phyloP scores from a whole-genome alignment of 495 filamentous ascomycete genomes.

The Rostrohypoxylon terebratum region DNA sequence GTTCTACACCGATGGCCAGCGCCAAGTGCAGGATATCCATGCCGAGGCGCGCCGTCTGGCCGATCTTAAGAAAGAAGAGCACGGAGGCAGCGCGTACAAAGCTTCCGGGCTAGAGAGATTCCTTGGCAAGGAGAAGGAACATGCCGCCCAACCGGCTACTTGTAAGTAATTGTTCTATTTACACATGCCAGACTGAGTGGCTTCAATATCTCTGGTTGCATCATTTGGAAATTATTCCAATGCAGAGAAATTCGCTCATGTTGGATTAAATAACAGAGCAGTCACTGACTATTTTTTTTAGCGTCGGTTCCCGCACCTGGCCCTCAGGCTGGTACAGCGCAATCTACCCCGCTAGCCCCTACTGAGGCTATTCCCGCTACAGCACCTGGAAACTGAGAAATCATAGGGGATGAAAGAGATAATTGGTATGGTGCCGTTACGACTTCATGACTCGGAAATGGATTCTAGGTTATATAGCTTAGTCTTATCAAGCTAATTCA shows the following conservation, averaged over 20 bases:
- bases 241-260: neutral
- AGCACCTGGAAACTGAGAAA: slow-evolving; percentile 41
- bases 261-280: neutral
- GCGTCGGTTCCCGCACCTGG: slow-evolving; percentile 40
- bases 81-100: slow-evolving; percentile 61
- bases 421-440: slow-evolving; percentile 16
- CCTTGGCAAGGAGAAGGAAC: slow-evolving; percentile 59
- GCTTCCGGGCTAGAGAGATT: slow-evolving; percentile 59
- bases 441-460: slow-evolving; percentile 31
- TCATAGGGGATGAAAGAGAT: slow-evolving; percentile 15
- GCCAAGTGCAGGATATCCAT: slow-evolving; percentile 93
- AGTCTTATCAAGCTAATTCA: slow-evolving; percentile 18
- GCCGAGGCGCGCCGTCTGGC: slow-evolving; percentile 87
- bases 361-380: slow-evolving; percentile 39
- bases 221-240: no score
- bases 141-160: slow-evolving; percentile 46
- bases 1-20: slow-evolving; percentile 84
- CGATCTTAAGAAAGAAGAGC: slow-evolving; percentile 82
- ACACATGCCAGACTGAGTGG: neutral
- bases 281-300: slow-evolving; percentile 7
- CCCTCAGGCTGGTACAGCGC: slow-evolving; percentile 37
- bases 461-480: slow-evolving; percentile 27
- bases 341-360: slow-evolving; percentile 33
- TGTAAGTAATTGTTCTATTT: slow-evolving; percentile 41
- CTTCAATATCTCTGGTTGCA: no score